These are phyloP conservation scores for Fonsecaea pedrosoi DNA, from an alignment of 2,329 filamentous ascomycete species.

Conservation along the genomic window DNA sequence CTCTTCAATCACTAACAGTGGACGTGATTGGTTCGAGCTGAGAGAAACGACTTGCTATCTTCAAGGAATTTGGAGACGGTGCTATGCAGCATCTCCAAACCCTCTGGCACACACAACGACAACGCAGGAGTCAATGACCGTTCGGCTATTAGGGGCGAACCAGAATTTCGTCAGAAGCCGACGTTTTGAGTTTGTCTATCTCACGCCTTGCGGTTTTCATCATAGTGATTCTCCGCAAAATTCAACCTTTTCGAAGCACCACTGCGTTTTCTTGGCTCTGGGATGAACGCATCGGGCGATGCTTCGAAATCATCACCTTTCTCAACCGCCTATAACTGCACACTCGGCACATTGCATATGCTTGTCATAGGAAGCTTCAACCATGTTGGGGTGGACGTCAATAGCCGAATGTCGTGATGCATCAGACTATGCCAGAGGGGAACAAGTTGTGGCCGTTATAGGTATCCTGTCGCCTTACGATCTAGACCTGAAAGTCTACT, in stretches of 20 bases:
- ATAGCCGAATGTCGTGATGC: background rate
- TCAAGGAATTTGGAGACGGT: background rate
- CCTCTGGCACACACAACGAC: background rate
- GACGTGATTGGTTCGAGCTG: background rate
- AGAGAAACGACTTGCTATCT: background rate
- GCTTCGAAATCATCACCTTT: background rate
- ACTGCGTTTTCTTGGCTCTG: background rate
- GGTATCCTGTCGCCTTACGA: background rate
- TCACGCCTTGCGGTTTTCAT: background rate
- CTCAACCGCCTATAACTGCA: background rate
- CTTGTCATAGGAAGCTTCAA: background rate
- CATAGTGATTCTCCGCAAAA: slow-evolving; percentile 6
- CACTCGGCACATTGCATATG: background rate
- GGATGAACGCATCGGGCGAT: background rate
- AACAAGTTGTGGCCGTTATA: background rate
- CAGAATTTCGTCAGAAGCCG: slow-evolving; percentile 2
- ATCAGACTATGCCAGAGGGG: background rate
- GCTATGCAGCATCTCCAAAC: background rate
- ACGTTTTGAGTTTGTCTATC: background rate
- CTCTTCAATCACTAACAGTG: background rate
- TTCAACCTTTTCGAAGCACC: background rate
- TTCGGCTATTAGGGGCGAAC: slow-evolving; percentile 25
- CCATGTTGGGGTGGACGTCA: background rate
- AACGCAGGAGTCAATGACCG: slow-evolving; percentile 20
- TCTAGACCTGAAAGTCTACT: background rate